Evolutionary conservation across 805 yeast species (phyloP), one percentile per base, ranked within the genome.

Genomic region (Candida khao-thaluensis): DNA sequence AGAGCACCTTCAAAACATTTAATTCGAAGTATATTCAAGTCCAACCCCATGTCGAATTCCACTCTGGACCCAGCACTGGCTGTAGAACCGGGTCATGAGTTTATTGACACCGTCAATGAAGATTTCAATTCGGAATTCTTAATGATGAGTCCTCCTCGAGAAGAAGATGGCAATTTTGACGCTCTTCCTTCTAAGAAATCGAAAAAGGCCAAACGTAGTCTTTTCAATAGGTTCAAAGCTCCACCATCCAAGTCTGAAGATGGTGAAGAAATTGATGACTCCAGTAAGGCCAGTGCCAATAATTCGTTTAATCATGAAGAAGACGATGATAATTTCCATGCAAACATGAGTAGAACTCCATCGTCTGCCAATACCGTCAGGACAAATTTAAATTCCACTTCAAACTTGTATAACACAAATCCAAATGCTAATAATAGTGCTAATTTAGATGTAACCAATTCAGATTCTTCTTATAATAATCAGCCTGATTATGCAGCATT

Each of bases 401-500:
- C 10, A 8, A 22, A 22, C 10, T 7, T 22, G 7, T 8, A 22
- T 22, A 22, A 22, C 10, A 10, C 24, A 8, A 10, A 22, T 22
- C 9, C 7, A 32, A 48, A 30, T 26, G 4, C 17, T 3, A 31
- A 17, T 16, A 20, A 25, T 20, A 29, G 6, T 20, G 26, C 23
- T 27, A 20, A 14, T 7, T 42, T 53, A n/a, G 56, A 56, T 10
- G 20, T 47, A 1, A 42, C 48, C 2, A 35, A 44, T 2, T 52
- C 47, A 49, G 47, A 51, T 31, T 34, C 39, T 15, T 55, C 59
- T 15, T n/a, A n/a, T n/a, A 25, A n/a, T 20, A 30, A 41, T 20
- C 67, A 60, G 38, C 73, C 73, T 2, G 68, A 69, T 47, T 69
- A 69, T 47, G 72, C 66, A 3, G 71, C 73, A 4, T 55, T 69